These are phyloP conservation scores for Aspergillus latus DNA, from an alignment of 2,329 filamentous ascomycete genomes.

Conservation along the genomic window DNA sequence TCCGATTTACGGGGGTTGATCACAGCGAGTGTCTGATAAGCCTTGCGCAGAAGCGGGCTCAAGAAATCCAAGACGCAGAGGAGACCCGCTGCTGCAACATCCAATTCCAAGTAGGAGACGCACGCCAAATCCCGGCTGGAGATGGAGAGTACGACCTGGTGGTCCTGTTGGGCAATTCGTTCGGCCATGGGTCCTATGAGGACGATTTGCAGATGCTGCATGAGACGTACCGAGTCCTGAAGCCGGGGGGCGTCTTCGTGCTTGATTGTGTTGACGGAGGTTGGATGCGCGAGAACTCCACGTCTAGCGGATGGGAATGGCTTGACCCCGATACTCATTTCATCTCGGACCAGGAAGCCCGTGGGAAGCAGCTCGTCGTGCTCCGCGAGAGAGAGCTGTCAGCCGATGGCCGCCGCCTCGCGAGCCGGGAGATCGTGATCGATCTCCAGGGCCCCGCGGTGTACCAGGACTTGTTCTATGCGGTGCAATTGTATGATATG, in stretches of 20 bases:
- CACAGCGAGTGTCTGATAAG: background rate
- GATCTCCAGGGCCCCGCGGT: background rate
- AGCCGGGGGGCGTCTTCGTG: background rate
- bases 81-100: background rate
- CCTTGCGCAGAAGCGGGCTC: background rate
- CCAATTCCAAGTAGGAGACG: background rate
- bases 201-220: background rate
- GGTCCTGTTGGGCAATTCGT: background rate
- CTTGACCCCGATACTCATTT: background rate
- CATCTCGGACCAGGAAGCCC: background rate
- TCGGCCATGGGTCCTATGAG: background rate
- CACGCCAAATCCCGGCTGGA: background rate
- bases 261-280: background rate
- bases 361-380: background rate
- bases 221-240: background rate
- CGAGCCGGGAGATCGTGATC: background rate
- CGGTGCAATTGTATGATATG: background rate
- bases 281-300: background rate
- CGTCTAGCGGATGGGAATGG: background rate
- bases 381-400: background rate
- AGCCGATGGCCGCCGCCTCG: background rate
- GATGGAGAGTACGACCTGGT: background rate
- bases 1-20: background rate
- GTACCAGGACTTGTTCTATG: background rate
- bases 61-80: background rate